Evolutionary conservation across 2,329 filamentous ascomycete genomes (phyloP).

Genomic region (Stemphylium vesicarium): DNA sequence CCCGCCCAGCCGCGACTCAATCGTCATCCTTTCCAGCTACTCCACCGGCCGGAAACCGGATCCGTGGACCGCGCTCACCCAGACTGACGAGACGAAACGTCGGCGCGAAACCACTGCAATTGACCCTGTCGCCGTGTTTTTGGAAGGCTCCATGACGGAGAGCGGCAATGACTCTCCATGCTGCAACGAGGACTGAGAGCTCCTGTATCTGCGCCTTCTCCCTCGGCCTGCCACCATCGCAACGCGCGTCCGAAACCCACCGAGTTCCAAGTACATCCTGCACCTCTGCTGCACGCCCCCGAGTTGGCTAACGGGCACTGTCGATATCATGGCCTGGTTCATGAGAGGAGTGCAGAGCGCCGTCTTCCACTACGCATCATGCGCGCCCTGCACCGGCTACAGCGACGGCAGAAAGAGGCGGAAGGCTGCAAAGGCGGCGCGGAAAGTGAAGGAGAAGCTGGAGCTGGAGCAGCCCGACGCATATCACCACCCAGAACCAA

Average conservation of each 20-base stretch:
- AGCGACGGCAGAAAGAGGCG: constrained; percentile 73
- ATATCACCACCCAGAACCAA: constrained; percentile 81
- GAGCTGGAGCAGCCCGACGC: constrained; percentile 73
- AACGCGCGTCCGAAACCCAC: constrained; percentile 2
- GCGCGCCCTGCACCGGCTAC: constrained; percentile 77
- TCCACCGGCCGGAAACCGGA: constrained; percentile 12
- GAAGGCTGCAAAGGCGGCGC: constrained; percentile 71
- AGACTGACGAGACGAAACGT: constrained; percentile 14
- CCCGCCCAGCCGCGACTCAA: constrained; percentile 2
- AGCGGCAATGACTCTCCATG: constrained; percentile 35
- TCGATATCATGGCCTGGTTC: constrained; percentile 47
- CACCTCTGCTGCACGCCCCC: background rate
- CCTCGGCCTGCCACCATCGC: constrained; percentile 1
- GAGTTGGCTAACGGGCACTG: background rate
- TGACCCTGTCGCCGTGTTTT: constrained; percentile 12
- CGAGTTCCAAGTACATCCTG: background rate
- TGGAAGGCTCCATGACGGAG: constrained; percentile 17
- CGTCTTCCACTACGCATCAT: constrained; percentile 78
- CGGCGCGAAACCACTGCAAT: constrained; percentile 4
- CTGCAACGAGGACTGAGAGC: constrained; percentile 26
- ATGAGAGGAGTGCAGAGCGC: constrained; percentile 70
- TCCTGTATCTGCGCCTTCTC: constrained; percentile 22
- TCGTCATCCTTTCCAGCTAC: constrained; percentile 15
- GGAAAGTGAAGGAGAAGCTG: constrained; percentile 68
- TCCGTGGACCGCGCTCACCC: constrained; percentile 20